Percentiles rank a stretch among this genome's conserved stretches.
These are phyloP conservation scores for Phaeoacremonium minimum DNA, from an alignment of 2,329 filamentous ascomycete species.

Conservation along the genomic window DNA sequence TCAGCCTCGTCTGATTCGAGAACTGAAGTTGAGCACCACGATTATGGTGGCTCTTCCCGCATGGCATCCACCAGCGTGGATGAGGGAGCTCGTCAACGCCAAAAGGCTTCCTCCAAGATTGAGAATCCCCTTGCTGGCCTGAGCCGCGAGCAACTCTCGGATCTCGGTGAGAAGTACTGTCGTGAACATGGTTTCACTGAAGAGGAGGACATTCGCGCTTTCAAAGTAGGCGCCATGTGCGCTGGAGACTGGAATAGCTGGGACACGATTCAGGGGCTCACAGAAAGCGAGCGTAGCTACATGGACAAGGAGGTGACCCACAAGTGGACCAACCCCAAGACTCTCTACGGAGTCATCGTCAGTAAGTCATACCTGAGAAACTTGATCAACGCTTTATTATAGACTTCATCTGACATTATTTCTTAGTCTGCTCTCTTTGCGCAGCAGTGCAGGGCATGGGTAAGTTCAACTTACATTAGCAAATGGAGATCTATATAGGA, in stretches of 20 bases:
- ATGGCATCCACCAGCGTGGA: constrained; percentile 4
- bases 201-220: constrained; percentile 53
- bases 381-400: background rate
- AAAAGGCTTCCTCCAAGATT: constrained; percentile 29
- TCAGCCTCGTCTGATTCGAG: constrained; percentile 16
- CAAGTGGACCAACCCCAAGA: constrained; percentile 64
- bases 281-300: constrained; percentile 50
- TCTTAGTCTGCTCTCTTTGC: constrained; percentile 55
- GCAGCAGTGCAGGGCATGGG: constrained; percentile 67
- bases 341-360: constrained; percentile 62
- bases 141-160: constrained; percentile 40
- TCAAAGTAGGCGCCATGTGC: constrained; percentile 55
- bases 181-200: constrained; percentile 47
- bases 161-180: constrained; percentile 56
- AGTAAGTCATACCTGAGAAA: constrained; percentile 23
- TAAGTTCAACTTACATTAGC: no score
- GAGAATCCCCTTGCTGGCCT: constrained; percentile 36
- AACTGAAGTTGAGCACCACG: constrained; percentile 19
- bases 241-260: constrained; percentile 48
- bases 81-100: constrained; percentile 20
- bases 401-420: background rate
- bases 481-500: no score
- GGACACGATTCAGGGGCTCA: constrained; percentile 47
- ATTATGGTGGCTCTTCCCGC: background rate
- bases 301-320: constrained; percentile 58